A percentile compares a stretch with the other conserved stretches of the same genome.
Conservation (phyloP, 257 asterid genomes). For the Craterostigma plantagineum region DNA sequence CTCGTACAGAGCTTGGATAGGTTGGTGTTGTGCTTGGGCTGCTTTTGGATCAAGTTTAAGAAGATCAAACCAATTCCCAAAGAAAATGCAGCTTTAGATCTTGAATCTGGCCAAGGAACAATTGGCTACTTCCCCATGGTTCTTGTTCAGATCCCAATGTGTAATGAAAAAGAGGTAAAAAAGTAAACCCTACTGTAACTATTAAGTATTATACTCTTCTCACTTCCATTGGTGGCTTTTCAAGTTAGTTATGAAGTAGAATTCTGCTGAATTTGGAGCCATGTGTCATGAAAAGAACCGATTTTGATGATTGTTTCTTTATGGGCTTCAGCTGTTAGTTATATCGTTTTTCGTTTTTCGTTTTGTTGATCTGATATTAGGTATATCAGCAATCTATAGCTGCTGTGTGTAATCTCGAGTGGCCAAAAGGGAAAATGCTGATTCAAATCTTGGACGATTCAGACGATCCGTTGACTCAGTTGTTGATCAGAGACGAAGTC, state of each 20-base stretch:
- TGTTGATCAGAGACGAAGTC: conserved; percentile 67
- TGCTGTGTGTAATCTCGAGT: conserved; percentile 72
- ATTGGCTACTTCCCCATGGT: conserved; percentile 84
- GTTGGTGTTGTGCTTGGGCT: conserved; percentile 62
- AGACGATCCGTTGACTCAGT: conserved; percentile 45
- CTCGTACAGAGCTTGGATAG: conserved; percentile 79
- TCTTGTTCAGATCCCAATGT: conserved; percentile 96
- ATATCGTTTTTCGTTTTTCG: not conserved
- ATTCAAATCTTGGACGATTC: conserved; percentile 90
- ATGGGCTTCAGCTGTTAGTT: too few relatives aligned
- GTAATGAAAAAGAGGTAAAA: conserved; percentile 86
- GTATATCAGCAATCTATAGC: conserved; percentile 88
- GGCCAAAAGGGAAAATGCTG: conserved; percentile 75
- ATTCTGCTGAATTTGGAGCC: too few relatives aligned
- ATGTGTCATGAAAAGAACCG: too few relatives aligned
- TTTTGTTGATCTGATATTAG: conserved; percentile 17
- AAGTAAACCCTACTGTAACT: not conserved
- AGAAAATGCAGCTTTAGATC: conserved; percentile 26
- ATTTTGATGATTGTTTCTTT: too few relatives aligned
- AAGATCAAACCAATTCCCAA: conserved; percentile 55
- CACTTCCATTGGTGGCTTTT: not conserved
- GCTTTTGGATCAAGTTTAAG: conserved; percentile 55
- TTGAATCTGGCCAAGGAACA: conserved; percentile 43
- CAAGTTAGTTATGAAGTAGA: not conserved
- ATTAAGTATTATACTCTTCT: too few relatives aligned